These are phyloP conservation scores for Paramecium biaurelia DNA, from an alignment of 73 alveolate genomes.

Conservation along the genomic window DNA sequence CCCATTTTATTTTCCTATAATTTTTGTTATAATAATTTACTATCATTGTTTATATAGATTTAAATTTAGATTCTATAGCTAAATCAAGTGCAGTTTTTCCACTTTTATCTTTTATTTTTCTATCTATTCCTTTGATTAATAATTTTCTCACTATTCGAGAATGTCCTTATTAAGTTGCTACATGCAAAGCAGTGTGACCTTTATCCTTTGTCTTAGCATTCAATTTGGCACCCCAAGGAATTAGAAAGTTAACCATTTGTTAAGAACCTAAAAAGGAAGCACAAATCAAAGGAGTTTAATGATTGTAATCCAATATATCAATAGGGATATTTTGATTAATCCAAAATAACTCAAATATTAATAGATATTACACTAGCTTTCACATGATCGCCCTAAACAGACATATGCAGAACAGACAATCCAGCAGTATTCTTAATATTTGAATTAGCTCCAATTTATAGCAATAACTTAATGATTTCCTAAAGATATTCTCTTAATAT, in stretches of 20 bases:
- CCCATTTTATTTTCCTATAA: conserved; percentile 34
- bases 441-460: neutral
- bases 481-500: neutral
- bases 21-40: neutral
- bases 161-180: conserved; percentile 10
- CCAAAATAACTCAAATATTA: neutral
- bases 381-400: conserved; percentile 45
- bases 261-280: conserved; percentile 17
- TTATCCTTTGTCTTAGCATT: neutral
- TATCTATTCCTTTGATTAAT: neutral
- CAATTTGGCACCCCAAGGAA: conserved; percentile 21
- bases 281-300: neutral
- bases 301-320: neutral
- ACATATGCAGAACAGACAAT: conserved; percentile 32
- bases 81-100: conserved; percentile 27
- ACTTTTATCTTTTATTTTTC: neutral
- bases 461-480: neutral
- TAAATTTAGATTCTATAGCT: neutral
- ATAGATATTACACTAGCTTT: neutral
- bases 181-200: neutral
- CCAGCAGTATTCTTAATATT: neutral
- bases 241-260: neutral
- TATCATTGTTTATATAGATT: neutral
- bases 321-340: neutral
- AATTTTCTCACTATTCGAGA: conserved; percentile 14